Evolutionary conservation across 2,329 filamentous ascomycete genomes (phyloP), one percentile per base, ranked within the genome.

Genomic region (Blastomyces percursus): DNA sequence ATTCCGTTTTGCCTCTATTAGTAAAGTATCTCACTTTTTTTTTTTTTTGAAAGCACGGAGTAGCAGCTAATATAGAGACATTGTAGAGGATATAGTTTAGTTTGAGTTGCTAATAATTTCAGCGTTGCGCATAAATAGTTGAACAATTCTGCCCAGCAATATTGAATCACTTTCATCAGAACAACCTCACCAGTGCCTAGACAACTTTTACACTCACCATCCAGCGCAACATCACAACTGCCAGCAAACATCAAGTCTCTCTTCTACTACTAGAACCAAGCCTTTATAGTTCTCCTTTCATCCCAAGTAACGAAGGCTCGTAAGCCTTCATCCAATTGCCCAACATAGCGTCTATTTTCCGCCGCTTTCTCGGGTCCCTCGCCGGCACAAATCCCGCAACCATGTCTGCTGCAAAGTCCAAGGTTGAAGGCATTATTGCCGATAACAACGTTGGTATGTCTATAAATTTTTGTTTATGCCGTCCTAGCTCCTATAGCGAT

Each of bases 341-440:
- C 77, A 86, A 73, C 78, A 85, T 85, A 79, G 81, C 81, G 71
- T 89, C 85, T 79, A 82, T 93, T 77, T 78, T 89, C 72, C 83
- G 86, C 72, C 82, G 84, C 73, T 81, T 95, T 74, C 94, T 96
- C 77, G 80, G 80, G 70, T 76, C 81, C 61, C 74, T 79, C 73
- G 80, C 82, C 75, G 78, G 77, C 68, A 66, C 80, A 68, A 81
- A 76, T 65, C 81, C 88, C 69, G 81, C 84, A 78, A 84, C 79
- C 71, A 95, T 96, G 89, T 86, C 90, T 72, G 85, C 88, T 74
- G 89, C 90, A 72, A 90, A 89, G 79, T 82, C 84, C 67, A 95
- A 95, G 78, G 90, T 89, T 65, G 86, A 96, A 77, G 77, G 81
- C 72, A 86, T 96, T 79, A 96, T 97, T 76, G 85, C 94, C 77